Evolutionary conservation across 176 grass and related monocot species (phyloP).

Genomic region (Dendrocalamus sinicus): DNA sequence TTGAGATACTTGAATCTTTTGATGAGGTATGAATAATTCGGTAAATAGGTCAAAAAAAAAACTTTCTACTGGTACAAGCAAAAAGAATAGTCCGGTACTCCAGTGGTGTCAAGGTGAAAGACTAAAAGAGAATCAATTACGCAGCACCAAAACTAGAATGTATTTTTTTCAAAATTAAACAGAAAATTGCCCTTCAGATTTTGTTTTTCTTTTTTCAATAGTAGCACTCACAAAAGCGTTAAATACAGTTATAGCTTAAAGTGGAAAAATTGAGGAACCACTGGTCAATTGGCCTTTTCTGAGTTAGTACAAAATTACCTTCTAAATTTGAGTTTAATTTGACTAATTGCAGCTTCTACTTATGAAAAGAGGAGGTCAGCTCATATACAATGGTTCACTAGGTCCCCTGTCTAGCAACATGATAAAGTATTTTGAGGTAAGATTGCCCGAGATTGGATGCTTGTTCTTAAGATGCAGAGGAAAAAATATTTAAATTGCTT

Average conservation of each 20-base stretch:
- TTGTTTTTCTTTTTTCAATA: neutral
- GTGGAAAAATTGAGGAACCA: neutral
- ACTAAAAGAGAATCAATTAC: slow-evolving; percentile 5
- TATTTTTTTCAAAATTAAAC: slow-evolving; percentile 20
- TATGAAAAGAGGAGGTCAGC: slow-evolving; percentile 92
- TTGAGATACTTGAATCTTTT: slow-evolving; percentile 96
- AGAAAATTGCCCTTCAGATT: neutral
- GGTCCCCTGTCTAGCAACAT: slow-evolving; percentile 77
- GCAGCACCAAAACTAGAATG: slow-evolving; percentile 10
- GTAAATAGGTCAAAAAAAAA: slow-evolving; percentile 14
- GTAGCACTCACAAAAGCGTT: slow-evolving; percentile 1
- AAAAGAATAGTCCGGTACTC: neutral
- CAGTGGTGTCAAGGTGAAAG: slow-evolving; percentile 26
- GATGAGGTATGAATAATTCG: slow-evolving; percentile 65
- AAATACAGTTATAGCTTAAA: neutral
- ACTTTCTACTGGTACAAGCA: neutral
- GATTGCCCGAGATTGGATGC: slow-evolving; percentile 17
- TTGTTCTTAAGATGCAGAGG: neutral
- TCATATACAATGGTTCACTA: slow-evolving; percentile 81
- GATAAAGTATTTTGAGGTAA: slow-evolving; percentile 96
- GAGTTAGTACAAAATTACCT: neutral
- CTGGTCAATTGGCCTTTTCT: slow-evolving; percentile 5
- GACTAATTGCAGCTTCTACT: slow-evolving; percentile 67
- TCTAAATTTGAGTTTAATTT: slow-evolving; percentile 39
- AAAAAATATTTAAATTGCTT: slow-evolving; percentile 19